Evolutionary conservation across 352 stramenopile species (phyloP).

Genomic region (Pythium rishiriense): DNA sequence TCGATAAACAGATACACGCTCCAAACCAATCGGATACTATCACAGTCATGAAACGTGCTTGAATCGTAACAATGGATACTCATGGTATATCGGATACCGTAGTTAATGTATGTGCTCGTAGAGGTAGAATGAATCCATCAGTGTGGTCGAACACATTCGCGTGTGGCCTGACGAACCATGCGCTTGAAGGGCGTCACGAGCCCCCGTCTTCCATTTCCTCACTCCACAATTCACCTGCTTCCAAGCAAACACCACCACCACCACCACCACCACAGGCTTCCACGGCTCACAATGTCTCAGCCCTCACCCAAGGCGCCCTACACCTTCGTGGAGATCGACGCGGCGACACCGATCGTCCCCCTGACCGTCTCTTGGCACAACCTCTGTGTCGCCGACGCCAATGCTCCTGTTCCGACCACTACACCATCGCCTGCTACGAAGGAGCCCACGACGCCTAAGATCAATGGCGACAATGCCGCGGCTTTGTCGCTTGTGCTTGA

Average conservation of each 20-base stretch:
- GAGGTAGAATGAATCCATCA: too few species aligned
- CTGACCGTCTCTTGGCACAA: background rate
- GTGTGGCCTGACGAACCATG: background rate
- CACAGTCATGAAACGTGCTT: too few species aligned
- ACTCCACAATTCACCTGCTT: background rate
- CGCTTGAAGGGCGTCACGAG: too few species aligned
- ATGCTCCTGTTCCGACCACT: too few species aligned
- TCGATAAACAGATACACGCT: too few species aligned
- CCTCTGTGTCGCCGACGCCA: background rate
- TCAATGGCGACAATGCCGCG: background rate
- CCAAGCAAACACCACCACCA: background rate
- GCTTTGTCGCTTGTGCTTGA: background rate
- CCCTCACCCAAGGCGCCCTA: background rate
- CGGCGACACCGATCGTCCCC: background rate
- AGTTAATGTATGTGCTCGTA: too few species aligned
- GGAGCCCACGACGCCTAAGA: background rate
- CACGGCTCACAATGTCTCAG: background rate
- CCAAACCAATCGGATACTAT: too few species aligned
- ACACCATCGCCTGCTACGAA: background rate
- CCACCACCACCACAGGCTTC: background rate
- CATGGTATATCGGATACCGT: too few species aligned
- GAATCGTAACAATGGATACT: too few species aligned
- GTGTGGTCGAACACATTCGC: too few species aligned
- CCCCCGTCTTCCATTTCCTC: background rate
- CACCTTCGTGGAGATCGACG: background rate